Evolutionary conservation across 2,329 filamentous ascomycete species (phyloP), one percentile per base, ranked within the genome.

Genomic region (Colletotrichum australisinense): DNA sequence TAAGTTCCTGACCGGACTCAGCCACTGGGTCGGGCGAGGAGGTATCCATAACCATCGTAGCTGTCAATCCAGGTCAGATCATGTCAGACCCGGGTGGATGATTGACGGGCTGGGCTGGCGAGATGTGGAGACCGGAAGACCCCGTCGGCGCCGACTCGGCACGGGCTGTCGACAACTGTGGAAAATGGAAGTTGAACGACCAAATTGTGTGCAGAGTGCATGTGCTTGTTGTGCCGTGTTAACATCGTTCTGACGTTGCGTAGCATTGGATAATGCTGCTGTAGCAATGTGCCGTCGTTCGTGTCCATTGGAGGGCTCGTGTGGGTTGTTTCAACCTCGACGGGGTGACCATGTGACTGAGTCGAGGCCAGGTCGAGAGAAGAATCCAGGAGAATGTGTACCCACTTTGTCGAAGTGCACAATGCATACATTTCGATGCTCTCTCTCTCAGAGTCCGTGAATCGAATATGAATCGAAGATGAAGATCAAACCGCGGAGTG

Each of bases 91-190:
- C 16, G 16, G 16, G 6, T 19, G 42, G 19, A n/a, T 46, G 19
- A 46, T 9, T 46, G 42, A 46, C 19, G 26, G 19, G 16, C 42
- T 46, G 26, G 19, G 16, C 42, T 46, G 14, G 8, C 30, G 11
- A 5, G 38, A 19, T 57, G 53, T 35, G 67, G 28, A 1, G 11
- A 14, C 55, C 42, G 62, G 42, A 19, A 19, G 11, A 38, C 19
- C 26, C 38, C 38, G 62, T 70, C 62, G 62, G 67, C 60, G 62
- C 67, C 67, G 67, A 66, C 16, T 65, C 67, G 67, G 67, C 67
- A 46, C 22, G 26, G 53, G 12, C 53, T 56, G 12, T 55, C 24
- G 24, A 16, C 30, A 30, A 32, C 11, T 49, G 38, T 22, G 26
- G 35, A 42, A 16, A 46, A 28, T 14, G 24, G 24, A n/a, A n/a